Evolutionary conservation across 352 stramenopile genomes (phyloP).

Genomic region (Phytopythium montanum): DNA sequence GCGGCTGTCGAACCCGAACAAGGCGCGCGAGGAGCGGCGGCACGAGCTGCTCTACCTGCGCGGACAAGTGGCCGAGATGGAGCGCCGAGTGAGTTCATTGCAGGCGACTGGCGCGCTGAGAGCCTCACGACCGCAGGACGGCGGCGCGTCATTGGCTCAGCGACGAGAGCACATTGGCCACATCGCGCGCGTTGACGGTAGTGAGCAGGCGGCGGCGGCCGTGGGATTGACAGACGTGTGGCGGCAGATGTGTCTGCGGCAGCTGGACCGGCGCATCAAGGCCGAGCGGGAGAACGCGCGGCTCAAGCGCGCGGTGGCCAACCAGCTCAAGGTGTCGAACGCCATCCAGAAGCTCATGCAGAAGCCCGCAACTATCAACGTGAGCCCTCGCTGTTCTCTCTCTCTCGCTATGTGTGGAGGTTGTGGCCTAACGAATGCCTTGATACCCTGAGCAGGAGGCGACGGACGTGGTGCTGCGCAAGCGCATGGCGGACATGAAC

Average conservation of each 20-base stretch:
- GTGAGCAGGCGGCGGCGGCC: not conserved
- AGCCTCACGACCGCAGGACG: not conserved
- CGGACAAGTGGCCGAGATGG: slow-evolving; percentile 1
- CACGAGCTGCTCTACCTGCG: slow-evolving; percentile 4
- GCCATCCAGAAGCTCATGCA: slow-evolving; percentile 26
- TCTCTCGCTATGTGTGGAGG: too few relatives aligned
- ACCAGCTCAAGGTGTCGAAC: slow-evolving; percentile 44
- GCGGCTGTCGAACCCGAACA: slow-evolving; percentile 6
- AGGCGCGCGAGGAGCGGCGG: slow-evolving; percentile 6
- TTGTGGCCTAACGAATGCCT: too few relatives aligned
- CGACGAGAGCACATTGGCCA: not conserved
- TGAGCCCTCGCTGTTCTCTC: not conserved
- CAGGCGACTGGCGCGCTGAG: not conserved
- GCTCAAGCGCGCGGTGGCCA: slow-evolving; percentile 48
- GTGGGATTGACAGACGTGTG: slow-evolving; percentile 1
- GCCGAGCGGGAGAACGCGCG: slow-evolving; percentile 46
- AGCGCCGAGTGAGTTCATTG: slow-evolving; percentile 3
- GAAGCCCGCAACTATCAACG: not conserved
- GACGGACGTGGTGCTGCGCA: not conserved
- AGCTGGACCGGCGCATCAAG: slow-evolving; percentile 4
- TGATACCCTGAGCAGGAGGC: slow-evolving; percentile 13
- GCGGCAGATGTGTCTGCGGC: slow-evolving; percentile 4
- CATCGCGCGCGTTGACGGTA: not conserved
- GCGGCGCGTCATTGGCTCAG: not conserved
- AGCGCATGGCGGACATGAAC: not conserved